These are phyloP conservation scores for Crucibulum laeve DNA, from an alignment of 768 basidiomycete genomes.

Conservation along the genomic window DNA sequence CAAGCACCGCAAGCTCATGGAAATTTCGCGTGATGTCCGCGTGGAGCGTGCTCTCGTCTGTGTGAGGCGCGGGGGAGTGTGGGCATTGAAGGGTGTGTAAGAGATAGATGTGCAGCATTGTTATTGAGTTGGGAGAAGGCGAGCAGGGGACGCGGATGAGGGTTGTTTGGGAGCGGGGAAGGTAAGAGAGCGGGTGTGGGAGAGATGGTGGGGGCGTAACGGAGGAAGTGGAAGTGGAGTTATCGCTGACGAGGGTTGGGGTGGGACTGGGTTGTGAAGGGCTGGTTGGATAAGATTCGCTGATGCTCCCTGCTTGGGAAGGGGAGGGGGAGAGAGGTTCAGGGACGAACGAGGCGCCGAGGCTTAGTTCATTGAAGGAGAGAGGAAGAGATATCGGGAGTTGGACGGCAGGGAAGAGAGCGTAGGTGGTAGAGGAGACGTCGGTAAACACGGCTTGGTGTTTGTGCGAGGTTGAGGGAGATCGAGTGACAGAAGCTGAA, in stretches of 20 bases:
- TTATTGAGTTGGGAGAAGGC: slow-evolving; percentile 35
- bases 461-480: slow-evolving; percentile 12
- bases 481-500: slow-evolving; percentile 21
- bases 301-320: slow-evolving; percentile 1
- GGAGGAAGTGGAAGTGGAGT: slow-evolving; percentile 2
- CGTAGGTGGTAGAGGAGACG: slow-evolving; percentile 46
- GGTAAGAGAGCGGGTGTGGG: slow-evolving; percentile 35
- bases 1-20: slow-evolving; percentile 65
- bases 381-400: slow-evolving; percentile 37
- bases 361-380: slow-evolving; percentile 27
- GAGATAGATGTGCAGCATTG: slow-evolving; percentile 61
- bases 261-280: slow-evolving; percentile 11
- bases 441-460: slow-evolving; percentile 25
- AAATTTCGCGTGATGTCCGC: slow-evolving; percentile 65
- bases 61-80: slow-evolving; percentile 15
- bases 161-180: slow-evolving; percentile 54
- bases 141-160: slow-evolving; percentile 52
- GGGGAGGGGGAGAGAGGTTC: slow-evolving; percentile 16
- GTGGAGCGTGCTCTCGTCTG: slow-evolving; percentile 26
- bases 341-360: slow-evolving; percentile 28
- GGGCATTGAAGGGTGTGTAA: slow-evolving; percentile 46
- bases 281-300: neutral
- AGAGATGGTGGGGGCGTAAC: slow-evolving; percentile 3
- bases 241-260: slow-evolving; percentile 5
- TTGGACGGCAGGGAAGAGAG: slow-evolving; percentile 35